Evolutionary conservation across 129 eudicot genomes (phyloP).

Genomic region (Artemisia annua): DNA sequence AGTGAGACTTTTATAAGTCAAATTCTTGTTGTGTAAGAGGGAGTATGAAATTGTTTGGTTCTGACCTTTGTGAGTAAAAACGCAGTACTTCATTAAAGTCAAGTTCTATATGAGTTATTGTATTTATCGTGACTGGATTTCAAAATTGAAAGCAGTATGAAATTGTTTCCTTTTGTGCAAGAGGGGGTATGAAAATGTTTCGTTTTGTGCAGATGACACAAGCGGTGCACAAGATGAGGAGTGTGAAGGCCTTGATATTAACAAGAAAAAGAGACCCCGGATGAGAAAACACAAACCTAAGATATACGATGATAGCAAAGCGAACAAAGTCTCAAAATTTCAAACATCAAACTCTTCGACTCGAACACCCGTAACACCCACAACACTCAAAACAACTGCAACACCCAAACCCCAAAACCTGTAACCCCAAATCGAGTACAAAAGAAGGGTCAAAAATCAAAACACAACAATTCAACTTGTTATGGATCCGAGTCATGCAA

Average conservation of each 20-base stretch:
- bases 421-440: slow-evolving; percentile 34
- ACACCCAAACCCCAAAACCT: too few species aligned
- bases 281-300: slow-evolving; percentile 54
- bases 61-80: too few species aligned
- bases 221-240: slow-evolving; percentile 25
- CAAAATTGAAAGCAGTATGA: neutral
- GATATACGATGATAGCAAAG: slow-evolving; percentile 35
- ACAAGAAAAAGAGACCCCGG: slow-evolving; percentile 41
- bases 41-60: too few species aligned
- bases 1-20: too few species aligned
- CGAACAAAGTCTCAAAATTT: slow-evolving; percentile 39
- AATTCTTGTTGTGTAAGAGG: too few species aligned
- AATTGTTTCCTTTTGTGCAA: too few species aligned
- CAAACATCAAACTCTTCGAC: slow-evolving; percentile 24
- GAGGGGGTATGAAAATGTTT: too few species aligned
- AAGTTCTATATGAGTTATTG: too few species aligned
- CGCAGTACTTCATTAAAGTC: too few species aligned
- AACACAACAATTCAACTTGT: slow-evolving; percentile 16
- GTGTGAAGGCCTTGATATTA: slow-evolving; percentile 17
- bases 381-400: too few species aligned
- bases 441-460: slow-evolving; percentile 8
- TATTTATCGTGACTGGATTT: neutral
- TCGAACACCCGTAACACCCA: slow-evolving; percentile 12
- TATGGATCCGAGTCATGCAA: too few species aligned
- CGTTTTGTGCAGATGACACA: slow-evolving; percentile 32